These are phyloP conservation scores for Kluyveromyces nonfermentans DNA, from an alignment of 805 yeast genomes.

Conservation along the genomic window DNA sequence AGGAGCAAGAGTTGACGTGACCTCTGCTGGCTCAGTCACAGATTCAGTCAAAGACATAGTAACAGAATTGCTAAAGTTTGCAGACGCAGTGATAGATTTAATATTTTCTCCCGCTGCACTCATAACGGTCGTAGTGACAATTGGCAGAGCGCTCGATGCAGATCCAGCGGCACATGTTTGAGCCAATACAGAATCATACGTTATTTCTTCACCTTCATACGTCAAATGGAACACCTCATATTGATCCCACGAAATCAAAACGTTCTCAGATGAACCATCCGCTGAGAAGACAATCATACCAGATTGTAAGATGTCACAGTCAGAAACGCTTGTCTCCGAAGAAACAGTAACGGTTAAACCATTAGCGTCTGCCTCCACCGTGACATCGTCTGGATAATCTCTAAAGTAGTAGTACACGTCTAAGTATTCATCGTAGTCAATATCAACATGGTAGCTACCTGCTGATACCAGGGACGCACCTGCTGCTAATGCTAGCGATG, in stretches of 20 bases:
- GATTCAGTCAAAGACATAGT: constrained; percentile 1
- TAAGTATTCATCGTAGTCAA: constrained; percentile 13
- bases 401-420: constrained; percentile 18
- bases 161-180: constrained; percentile 11
- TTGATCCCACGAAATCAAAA: constrained; percentile 20
- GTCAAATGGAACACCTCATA: constrained; percentile 18
- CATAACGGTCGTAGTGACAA: constrained; percentile 2
- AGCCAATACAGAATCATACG: constrained; percentile 13
- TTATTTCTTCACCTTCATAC: constrained; percentile 10
- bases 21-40: background rate
- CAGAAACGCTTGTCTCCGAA: constrained; percentile 7
- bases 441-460: constrained; percentile 12
- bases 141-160: constrained; percentile 2
- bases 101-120: constrained; percentile 1
- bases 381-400: constrained; percentile 11
- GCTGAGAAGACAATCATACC: constrained; percentile 19
- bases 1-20: background rate
- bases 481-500: constrained; percentile 5
- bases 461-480: constrained; percentile 10
- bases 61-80: too few species aligned
- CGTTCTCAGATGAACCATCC: constrained; percentile 10
- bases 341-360: constrained; percentile 16
- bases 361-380: constrained; percentile 11
- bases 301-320: constrained; percentile 14
- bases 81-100: background rate